Percentiles rank a stretch among this genome's conserved stretches.
Evolutionary conservation across 1,139 yeast species (phyloP).

Genomic region (Taphrina wiesneri): DNA sequence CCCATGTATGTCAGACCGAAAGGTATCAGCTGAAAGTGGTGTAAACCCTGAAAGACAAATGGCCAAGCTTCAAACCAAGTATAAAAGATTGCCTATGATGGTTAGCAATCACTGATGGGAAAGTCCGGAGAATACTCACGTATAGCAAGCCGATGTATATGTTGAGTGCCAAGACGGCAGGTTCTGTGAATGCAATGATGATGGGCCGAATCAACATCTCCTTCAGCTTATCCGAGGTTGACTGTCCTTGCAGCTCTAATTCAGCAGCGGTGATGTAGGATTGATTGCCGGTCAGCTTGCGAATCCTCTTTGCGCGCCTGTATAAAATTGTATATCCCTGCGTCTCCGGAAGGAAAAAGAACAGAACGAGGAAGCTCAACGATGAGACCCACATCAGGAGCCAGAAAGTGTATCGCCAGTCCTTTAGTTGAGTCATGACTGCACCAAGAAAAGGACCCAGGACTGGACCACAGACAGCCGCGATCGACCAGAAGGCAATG

Average conservation of each 20-base stretch:
- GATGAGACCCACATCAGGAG: conserved; percentile 50
- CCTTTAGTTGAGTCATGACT: conserved; percentile 63
- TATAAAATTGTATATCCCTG: conserved; percentile 82
- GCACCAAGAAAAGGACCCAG: conserved; percentile 77
- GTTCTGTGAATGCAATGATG: background rate
- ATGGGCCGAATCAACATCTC: background rate
- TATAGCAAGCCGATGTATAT: conserved; percentile 56
- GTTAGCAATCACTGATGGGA: conserved; percentile 49
- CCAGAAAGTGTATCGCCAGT: conserved; percentile 63
- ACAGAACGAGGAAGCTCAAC: conserved; percentile 63
- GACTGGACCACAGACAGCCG: conserved; percentile 68
- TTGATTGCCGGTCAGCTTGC: conserved; percentile 35
- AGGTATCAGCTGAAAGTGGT: background rate
- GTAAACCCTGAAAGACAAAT: background rate
- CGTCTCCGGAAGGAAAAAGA: conserved; percentile 70
- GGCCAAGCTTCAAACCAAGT: conserved; percentile 5
- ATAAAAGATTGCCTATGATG: background rate
- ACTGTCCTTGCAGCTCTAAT: conserved; percentile 13
- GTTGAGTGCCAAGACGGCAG: conserved; percentile 37
- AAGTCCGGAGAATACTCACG: conserved; percentile 50
- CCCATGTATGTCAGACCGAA: background rate
- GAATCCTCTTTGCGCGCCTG: conserved; percentile 62
- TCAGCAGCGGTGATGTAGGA: conserved; percentile 15
- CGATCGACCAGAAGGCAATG: conserved; percentile 50
- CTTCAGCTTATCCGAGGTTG: background rate